Evolutionary conservation across 2,329 filamentous ascomycete genomes (phyloP), one percentile per base, ranked within the genome.

Genomic region (Exophiala alcalophila): DNA sequence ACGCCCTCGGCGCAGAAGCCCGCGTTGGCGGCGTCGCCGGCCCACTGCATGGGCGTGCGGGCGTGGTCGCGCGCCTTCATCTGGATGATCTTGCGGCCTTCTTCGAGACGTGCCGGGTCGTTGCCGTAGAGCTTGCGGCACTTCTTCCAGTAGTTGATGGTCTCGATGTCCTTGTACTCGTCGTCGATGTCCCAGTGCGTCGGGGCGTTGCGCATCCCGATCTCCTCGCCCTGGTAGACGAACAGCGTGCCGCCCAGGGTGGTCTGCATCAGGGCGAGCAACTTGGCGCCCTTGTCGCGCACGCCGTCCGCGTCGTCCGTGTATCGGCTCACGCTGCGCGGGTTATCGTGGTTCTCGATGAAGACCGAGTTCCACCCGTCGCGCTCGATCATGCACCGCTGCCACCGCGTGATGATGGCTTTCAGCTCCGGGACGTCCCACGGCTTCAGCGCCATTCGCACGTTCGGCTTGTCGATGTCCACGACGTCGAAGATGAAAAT

Each of bases 221-320:
- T 68, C 61, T 85, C 81, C 58, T 85, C 79, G 9, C 81, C 81
- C 59, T 84, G 81, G 57, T 83, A 84, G n/a, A 84, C 64, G 56
- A 81, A 84, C 0, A 80, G 69, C 0, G 81, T 83, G 11, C 81
- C 81, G 2, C 75, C 70, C 50, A 59, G 44, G 5, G 59, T 61
- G 9, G 58, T 59, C 38, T 60, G 51, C 64, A 73, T 75, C 45
- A 70, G 56, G 4, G 67, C 67, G 18, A 70, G 62, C 51, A 72
- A 62, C 53, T 70, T 77, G 33, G 64, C 70, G 50, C 64, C 67
- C 41, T 69, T 60, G 52, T 69, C 67, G 20, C 67, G 65, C 52
- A 62, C 68, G 52, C 64, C 56, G 28, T 72, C 69, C 8, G 61
- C 63, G 52, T 76, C 73, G 25, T 68, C 68, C 4, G 64, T 65